phyloP scores from a whole-genome alignment of 371 early-diverging fungal species.

The Nematocida displodere region DNA sequence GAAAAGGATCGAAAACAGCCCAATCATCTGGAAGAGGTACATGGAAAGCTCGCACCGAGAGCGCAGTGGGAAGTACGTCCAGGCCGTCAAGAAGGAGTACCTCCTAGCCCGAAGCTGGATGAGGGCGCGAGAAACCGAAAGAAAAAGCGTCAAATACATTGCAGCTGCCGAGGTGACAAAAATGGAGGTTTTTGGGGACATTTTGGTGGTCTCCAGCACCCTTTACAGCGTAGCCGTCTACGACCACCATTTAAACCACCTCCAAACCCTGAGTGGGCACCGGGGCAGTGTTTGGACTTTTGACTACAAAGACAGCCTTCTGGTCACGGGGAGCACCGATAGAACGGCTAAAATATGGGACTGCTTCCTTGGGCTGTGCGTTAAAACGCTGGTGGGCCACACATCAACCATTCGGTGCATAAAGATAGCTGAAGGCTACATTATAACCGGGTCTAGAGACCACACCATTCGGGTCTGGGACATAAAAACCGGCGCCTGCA shows the following conservation, averaged over 20 bases:
- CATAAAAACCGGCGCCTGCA: constrained; percentile 48
- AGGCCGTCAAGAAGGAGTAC: constrained; percentile 43
- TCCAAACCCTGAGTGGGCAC: constrained; percentile 74
- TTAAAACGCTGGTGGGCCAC: constrained; percentile 81
- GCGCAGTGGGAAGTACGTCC: constrained; percentile 34
- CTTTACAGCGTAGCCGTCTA: constrained; percentile 58
- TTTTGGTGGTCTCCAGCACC: constrained; percentile 58
- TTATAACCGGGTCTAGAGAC: constrained; percentile 65
- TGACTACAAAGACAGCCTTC: constrained; percentile 73
- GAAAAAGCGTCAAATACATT: background rate
- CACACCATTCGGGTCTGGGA: constrained; percentile 60
- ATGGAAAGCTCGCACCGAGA: background rate
- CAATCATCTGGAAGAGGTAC: constrained; percentile 49
- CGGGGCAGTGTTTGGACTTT: constrained; percentile 96
- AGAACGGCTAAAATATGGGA: constrained; percentile 90
- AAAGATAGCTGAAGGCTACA: constrained; percentile 71
- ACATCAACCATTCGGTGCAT: constrained; percentile 85
- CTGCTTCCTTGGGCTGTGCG: constrained; percentile 74
- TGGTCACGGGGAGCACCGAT: constrained; percentile 93
- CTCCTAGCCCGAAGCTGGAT: constrained; percentile 37
- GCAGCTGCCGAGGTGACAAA: constrained; percentile 13
- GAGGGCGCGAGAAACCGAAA: background rate
- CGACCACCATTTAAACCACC: constrained; percentile 67
- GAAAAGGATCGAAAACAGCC: constrained; percentile 40
- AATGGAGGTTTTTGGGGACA: constrained; percentile 23